Base-by-base conservation (phyloP, 2,329 filamentous ascomycete species). In the Exophiala phaeomuriformis region DNA sequence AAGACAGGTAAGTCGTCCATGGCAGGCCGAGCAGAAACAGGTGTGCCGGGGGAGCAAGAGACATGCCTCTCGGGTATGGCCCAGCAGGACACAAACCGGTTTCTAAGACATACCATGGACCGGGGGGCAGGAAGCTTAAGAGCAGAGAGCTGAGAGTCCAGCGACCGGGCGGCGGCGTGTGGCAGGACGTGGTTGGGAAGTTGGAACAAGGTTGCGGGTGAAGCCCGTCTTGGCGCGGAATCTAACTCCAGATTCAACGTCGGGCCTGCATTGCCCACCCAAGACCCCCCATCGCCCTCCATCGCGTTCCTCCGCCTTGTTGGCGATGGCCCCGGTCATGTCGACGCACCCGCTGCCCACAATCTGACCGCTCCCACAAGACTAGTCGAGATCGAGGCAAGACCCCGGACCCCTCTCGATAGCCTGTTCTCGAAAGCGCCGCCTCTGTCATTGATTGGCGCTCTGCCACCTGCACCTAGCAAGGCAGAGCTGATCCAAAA, bases 381-480 rank as follows among this genome's bases (percentile, higher is more conserved):
- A n/a, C 45, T 47, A 47, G 45, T 33, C 5, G 30, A 12, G 19
- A 30, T 47, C 45, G 33, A 47, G 45, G n/a, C 30, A 57, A 47
- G 55, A 8, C 51, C 37, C 51, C 48, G 45, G 37, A 12, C 42
- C 51, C 32, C 28, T 35, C 47, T 44, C 19, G 30, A 31, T 46
- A 27, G 5, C 39, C 10, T 41, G 39, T 9, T 36, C n/a, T 5
- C n/a, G 9, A 47, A 44, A n/a, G 19, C 28, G 53, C 43, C 43
- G 36, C 45, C 49, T 47, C 49, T 45, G 48, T 42, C 53, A 49
- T 47, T 48, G 56, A 58, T 53, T 56, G 52, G 56, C 53, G 52
- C 33, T 43, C 40, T 43, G 32, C 43, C 40, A 31, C 40, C 49
- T 53, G 47, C 56, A 53, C 49, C 47, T 40, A 47, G 56, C 56